Base-by-base conservation (phyloP, 1,284 basidiomycete genomes). In the Rhodotorula mucilaginosa region DNA sequence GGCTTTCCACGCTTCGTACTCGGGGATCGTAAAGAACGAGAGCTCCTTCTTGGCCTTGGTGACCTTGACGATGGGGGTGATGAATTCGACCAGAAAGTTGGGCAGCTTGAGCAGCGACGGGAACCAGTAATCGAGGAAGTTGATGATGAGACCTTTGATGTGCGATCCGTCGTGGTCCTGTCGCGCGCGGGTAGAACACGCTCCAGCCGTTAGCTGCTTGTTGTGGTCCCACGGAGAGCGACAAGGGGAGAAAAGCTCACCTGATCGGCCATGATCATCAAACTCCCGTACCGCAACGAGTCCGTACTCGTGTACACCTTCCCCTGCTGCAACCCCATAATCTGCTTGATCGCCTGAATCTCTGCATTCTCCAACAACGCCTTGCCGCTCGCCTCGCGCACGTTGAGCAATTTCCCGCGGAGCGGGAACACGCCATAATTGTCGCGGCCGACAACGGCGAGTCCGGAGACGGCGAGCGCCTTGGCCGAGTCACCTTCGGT, bases 231-330 rank as follows among this genome's bases (percentile, higher is more conserved):
- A 18, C 8, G 13, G 5, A 15, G n/a, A 61, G 48, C 48, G 26
- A 23, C 19, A 16, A 21, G n/a, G 5, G 21, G 29, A 78, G 29
- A 78, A 13, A 29, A 21, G 78, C 74, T 56, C 69, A 92, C 93
- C 87, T 98, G 95, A 89, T 99, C 97, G 19, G 97, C 95, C 97
- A 99, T 99, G 80, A 99, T 94, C 97, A 99, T 99, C 71, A 99
- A 82, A 69, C 90, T 89, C 2, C 97, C 97, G 79, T 99, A 99
- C 34, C 97, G 89, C 80, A 99, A 82, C 76, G 87, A 90, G 61
- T 86, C 84, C 23, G 87, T 83, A 65, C 86, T 87, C 34, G 83
- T 84, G 81, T 99, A 99, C 74, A 90, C 89, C 82, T 94, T 94
- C 79, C 91, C 91, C 80, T 97, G 93, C 81, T 97, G 93, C 70